Base-by-base conservation (phyloP, 2,329 filamentous ascomycete species). In the Sporothrix humicola region DNA sequence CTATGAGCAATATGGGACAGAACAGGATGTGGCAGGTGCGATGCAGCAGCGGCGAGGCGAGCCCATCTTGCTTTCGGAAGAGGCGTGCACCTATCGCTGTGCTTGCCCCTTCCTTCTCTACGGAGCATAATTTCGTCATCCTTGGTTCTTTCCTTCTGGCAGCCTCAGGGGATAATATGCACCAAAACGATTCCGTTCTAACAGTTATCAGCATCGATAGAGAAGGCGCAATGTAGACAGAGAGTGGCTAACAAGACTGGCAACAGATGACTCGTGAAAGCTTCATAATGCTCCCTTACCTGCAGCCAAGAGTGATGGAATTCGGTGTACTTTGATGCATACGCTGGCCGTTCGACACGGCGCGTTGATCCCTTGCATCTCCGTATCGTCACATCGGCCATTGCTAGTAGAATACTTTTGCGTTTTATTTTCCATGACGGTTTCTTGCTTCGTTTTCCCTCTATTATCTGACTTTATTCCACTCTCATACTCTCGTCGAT, bases 1-100 rank as follows among this genome's bases (percentile, higher is more conserved):
- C 59, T 65, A 13, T 65, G 59, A 46, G 59, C 59, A 65, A 65
- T 46, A 46, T 65, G 59, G 52, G 37, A 65, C 59, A 65, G 46
- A 15, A 46, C 44, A 42, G 52, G 37, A 65, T 6, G 37, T 23
- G 56, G 56, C 59, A 65, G 59, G 59, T 65, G 56, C 56, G 56
- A 59, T 59, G 56, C 56, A 37, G 56, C 56, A 4, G 56, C 37
- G 37, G 26, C 13, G 37, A 65, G 17, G 10, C 37, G 42, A 20
- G 23, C 13, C 20, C 42, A n/a, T 44, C 13, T 31, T n/a, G 59
- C 17, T 42, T 5, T n/a, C 17, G 59, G 37, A 9, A 44, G 10
- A 42, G n/a, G 8, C 48, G n/a, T 56, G 42, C n/a, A 17, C 31
- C 7, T 12, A 20, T 20, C 17, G 52, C n/a, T 23, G n/a, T 56